phyloP scores from a whole-genome alignment of 768 basidiomycete genomes.

The Collybia nuda region DNA sequence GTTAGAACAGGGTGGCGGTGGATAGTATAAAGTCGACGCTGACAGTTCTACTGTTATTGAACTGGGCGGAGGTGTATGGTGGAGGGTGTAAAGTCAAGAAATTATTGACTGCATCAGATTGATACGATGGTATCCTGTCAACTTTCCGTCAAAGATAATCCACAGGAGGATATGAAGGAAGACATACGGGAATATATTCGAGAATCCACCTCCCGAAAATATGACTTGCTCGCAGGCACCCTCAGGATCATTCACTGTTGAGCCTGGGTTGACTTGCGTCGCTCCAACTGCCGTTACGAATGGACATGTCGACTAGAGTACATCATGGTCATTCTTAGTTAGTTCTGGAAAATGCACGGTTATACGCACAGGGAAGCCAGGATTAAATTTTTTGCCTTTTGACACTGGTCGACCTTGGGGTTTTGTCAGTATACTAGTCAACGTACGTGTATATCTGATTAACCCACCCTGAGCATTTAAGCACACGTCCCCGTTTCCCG shows the following conservation, averaged over 20 bases:
- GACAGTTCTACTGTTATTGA: conserved; percentile 46
- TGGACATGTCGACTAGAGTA: conserved; percentile 38
- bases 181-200: conserved; percentile 36
- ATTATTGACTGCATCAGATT: conserved; percentile 35
- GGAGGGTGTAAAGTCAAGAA: conserved; percentile 42
- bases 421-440: not conserved
- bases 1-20: not conserved
- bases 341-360: not conserved
- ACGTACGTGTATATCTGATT: too few relatives aligned
- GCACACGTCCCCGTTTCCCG: conserved; percentile 23
- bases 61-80: conserved; percentile 36
- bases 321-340: not conserved
- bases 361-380: conserved; percentile 20
- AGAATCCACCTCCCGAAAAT: conserved; percentile 54
- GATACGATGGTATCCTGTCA: conserved; percentile 43
- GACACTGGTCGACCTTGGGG: conserved; percentile 19
- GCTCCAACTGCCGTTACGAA: conserved; percentile 53
- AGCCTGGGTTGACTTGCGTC: conserved; percentile 46
- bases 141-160: not conserved
- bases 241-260: conserved; percentile 43
- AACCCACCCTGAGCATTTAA: conserved; percentile 42
- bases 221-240: conserved; percentile 45
- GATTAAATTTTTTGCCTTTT: conserved; percentile 23
- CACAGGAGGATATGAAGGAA: not conserved
- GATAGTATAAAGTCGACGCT: not conserved